phyloP scores from a whole-genome alignment of 2,329 filamentous ascomycete genomes.

The Cryphonectria parasitica region DNA sequence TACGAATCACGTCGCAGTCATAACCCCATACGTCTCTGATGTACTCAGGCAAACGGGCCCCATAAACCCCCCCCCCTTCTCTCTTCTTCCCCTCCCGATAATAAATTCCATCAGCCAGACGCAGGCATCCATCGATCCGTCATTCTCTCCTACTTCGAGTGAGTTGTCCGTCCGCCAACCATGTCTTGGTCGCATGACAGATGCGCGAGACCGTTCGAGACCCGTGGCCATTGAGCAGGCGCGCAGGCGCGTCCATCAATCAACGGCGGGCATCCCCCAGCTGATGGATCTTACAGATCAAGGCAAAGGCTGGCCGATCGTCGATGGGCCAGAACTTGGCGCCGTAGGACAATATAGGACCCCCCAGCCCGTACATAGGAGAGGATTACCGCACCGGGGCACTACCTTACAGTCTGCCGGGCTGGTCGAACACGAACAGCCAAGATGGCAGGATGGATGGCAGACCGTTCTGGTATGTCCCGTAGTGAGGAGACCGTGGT shows the following conservation, averaged over 20 bases:
- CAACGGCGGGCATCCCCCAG: not conserved
- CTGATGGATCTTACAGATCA: not conserved
- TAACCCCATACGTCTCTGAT: not conserved
- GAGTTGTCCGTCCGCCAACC: not conserved
- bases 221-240: not conserved
- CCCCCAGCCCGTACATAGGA: not conserved
- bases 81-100: not conserved
- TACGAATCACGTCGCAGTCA: not conserved
- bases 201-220: constrained; percentile 2
- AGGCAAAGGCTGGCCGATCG: not conserved
- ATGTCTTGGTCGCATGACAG: constrained; percentile 1
- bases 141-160: not conserved
- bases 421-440: constrained; percentile 4
- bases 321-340: not conserved
- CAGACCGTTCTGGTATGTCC: not conserved
- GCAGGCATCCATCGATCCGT: not conserved
- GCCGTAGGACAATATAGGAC: not conserved
- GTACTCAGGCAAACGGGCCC: not conserved
- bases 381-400: not conserved
- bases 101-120: not conserved
- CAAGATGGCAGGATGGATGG: not conserved
- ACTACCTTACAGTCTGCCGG: not conserved
- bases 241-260: constrained; percentile 2
- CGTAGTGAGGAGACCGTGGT: not conserved
- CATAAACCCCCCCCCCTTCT: no score